Conservation (phyloP, 768 basidiomycete species). For the Psilocybe cubensis region DNA sequence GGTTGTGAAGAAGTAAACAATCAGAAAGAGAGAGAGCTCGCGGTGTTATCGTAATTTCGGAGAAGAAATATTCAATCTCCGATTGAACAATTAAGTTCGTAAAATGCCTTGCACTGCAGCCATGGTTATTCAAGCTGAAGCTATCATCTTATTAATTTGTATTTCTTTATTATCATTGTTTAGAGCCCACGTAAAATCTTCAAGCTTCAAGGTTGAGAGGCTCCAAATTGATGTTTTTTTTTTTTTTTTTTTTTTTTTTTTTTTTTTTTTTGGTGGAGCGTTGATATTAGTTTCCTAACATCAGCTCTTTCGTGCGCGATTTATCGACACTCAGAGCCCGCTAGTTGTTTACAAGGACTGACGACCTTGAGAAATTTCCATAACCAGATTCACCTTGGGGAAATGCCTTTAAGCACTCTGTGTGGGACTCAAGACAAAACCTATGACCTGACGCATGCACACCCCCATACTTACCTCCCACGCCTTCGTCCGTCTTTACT, state of each 20-base stretch:
- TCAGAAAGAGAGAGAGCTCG: no score
- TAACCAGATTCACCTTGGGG: background rate
- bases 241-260: slow-evolving; percentile 5
- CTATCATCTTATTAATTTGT: no score
- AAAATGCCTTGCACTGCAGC: no score
- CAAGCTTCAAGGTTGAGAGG: no score
- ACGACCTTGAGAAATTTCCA: background rate
- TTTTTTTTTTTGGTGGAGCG: no score
- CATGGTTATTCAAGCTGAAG: no score
- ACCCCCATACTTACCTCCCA: slow-evolving; percentile 5
- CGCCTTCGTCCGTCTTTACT: slow-evolving; percentile 5
- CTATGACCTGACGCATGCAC: background rate
- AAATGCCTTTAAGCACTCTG: slow-evolving; percentile 11
- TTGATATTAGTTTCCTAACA: background rate
- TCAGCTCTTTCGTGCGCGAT: background rate
- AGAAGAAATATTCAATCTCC: no score
- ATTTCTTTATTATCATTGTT: no score
- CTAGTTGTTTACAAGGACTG: slow-evolving; percentile 2
- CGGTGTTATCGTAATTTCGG: no score
- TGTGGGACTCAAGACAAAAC: slow-evolving; percentile 7
- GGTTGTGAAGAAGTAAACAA: no score
- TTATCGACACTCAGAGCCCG: slow-evolving; percentile 1
- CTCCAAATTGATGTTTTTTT: background rate
- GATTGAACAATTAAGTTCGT: no score
- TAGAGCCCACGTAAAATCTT: no score